A percentile compares a stretch with the other conserved stretches of the same genome.
Conservation (phyloP, 2,329 filamentous ascomycete species). For the Thelonectria olida region DNA sequence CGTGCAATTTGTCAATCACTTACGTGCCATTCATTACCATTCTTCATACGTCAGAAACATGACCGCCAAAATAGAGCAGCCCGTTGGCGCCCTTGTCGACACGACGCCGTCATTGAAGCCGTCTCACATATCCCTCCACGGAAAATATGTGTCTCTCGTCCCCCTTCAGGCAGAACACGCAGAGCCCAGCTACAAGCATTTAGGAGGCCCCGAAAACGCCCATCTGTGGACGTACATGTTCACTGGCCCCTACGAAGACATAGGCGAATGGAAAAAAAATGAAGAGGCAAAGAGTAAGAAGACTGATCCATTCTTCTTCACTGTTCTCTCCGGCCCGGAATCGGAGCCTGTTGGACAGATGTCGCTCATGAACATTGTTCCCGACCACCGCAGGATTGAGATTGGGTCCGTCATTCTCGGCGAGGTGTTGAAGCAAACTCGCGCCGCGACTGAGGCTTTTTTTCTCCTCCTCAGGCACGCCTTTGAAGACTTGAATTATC, state of each 20-base stretch:
- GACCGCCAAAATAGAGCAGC: slow-evolving; percentile 11
- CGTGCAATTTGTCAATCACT: too few species aligned
- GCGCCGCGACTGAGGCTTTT: slow-evolving; percentile 65
- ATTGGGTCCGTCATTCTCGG: slow-evolving; percentile 66
- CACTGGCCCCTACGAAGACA: slow-evolving; percentile 32
- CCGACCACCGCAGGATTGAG: slow-evolving; percentile 61
- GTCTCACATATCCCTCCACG: slow-evolving; percentile 35
- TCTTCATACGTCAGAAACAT: background rate
- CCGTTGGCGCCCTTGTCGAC: slow-evolving; percentile 33
- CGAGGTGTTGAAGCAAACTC: slow-evolving; percentile 59
- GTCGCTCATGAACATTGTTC: slow-evolving; percentile 57
- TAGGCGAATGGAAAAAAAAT: slow-evolving; percentile 27
- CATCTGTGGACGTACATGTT: slow-evolving; percentile 49
- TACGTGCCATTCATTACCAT: background rate
- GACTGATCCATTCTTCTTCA: slow-evolving; percentile 53
- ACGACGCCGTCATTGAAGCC: slow-evolving; percentile 27
- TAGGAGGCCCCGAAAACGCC: slow-evolving; percentile 44
- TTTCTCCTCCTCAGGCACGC: slow-evolving; percentile 64
- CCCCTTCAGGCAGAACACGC: slow-evolving; percentile 41
- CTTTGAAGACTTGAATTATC: slow-evolving; percentile 62
- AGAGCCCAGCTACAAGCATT: slow-evolving; percentile 41
- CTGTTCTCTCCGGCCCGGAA: slow-evolving; percentile 49
- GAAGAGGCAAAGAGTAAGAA: slow-evolving; percentile 38
- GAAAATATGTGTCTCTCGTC: slow-evolving; percentile 44
- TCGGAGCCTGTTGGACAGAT: slow-evolving; percentile 52